Conservation (phyloP, 495 filamentous ascomycete genomes). For the Lindgomyces ingoldianus region DNA sequence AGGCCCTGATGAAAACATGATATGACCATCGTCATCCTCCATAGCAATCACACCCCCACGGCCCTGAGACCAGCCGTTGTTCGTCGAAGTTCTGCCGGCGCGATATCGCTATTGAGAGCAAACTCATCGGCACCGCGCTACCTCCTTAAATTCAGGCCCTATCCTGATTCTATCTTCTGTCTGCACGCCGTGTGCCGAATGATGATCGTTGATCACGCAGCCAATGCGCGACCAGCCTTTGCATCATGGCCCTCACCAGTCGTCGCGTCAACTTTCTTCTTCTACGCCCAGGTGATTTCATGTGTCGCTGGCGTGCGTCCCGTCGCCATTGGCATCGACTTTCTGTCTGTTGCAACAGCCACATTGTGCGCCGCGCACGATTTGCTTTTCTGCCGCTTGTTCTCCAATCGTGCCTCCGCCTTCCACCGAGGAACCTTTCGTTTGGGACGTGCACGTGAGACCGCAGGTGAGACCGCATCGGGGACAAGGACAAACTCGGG, state of each 20-base stretch:
- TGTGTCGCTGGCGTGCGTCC: neutral
- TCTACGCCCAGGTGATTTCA: conserved; percentile 18
- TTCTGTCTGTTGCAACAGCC: neutral
- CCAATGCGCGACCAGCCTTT: conserved; percentile 12
- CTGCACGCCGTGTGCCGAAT: neutral
- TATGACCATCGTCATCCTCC: conserved; percentile 30
- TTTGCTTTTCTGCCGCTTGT: neutral
- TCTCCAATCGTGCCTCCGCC: neutral
- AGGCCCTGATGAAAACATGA: conserved; percentile 10
- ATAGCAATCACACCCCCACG: conserved; percentile 24
- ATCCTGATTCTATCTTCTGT: neutral
- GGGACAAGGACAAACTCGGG: neutral
- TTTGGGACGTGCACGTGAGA: too few species aligned
- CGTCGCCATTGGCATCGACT: too few species aligned
- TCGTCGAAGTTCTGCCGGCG: neutral
- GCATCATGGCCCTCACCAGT: neutral
- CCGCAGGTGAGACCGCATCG: neutral
- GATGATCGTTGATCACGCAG: conserved; percentile 5
- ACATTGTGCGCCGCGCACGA: neutral
- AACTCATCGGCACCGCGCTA: neutral
- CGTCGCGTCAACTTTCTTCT: neutral
- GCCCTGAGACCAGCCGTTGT: conserved; percentile 2
- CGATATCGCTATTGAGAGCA: neutral
- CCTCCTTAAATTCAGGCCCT: conserved; percentile 10
- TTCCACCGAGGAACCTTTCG: neutral